phyloP scores from a whole-genome alignment of 345 rosid genomes.

The Euclidium syriacum region DNA sequence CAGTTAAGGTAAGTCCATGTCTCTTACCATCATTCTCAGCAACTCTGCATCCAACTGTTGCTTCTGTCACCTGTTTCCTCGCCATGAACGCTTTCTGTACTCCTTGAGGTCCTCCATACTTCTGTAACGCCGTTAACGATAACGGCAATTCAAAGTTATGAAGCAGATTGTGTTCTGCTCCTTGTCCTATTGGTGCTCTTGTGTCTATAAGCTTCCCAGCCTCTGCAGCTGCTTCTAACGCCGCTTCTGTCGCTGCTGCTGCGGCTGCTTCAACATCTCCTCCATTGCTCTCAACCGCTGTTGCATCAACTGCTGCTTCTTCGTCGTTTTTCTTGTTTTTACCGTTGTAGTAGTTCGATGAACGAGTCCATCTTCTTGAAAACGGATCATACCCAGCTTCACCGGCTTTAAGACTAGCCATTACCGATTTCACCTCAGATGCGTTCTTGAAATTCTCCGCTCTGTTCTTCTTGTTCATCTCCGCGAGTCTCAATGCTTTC shows the following conservation, averaged over 20 bases:
- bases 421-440: constrained; percentile 56
- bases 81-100: constrained; percentile 87
- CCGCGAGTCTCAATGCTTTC: constrained; percentile 81
- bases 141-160: constrained; percentile 81
- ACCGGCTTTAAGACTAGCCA: constrained; percentile 74
- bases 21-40: constrained; percentile 86
- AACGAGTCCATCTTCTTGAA: constrained; percentile 98
- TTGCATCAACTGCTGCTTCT: constrained; percentile 21
- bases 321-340: constrained; percentile 32
- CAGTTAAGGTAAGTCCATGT: constrained; percentile 81
- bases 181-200: constrained; percentile 79
- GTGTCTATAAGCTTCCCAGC: constrained; percentile 96
- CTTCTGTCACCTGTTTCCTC: constrained; percentile 85
- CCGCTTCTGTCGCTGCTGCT: constrained; percentile 52
- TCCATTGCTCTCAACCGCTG: constrained; percentile 29
- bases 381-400: constrained; percentile 99
- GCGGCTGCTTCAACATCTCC: constrained; percentile 23
- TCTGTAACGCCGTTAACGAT: constrained; percentile 55
- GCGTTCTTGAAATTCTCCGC: constrained; percentile 95
- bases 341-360: constrained; percentile 79
- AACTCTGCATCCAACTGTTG: constrained; percentile 72
- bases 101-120: constrained; percentile 81
- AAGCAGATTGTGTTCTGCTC: constrained; percentile 65
- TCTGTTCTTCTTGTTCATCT: constrained; percentile 95
- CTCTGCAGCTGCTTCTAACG: constrained; percentile 91